Evolutionary conservation across 495 filamentous ascomycete genomes (phyloP).

Genomic region (Friedmanniomyces endolithicus): DNA sequence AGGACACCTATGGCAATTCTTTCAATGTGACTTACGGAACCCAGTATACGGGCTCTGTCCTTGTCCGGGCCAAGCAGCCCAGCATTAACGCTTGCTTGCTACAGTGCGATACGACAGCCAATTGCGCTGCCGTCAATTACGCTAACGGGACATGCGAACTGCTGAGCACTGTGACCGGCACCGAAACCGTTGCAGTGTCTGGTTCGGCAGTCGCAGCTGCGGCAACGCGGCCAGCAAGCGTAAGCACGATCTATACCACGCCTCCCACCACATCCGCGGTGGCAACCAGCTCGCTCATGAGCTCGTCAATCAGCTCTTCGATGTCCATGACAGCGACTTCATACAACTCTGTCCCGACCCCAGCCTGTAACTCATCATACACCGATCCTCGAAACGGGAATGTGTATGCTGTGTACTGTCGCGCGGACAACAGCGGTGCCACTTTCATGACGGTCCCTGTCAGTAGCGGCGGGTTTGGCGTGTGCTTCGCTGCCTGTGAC

Average conservation of each 20-base stretch:
- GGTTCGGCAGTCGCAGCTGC: background rate
- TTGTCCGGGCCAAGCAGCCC: background rate
- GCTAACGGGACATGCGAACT: constrained; percentile 1
- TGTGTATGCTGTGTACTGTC: background rate
- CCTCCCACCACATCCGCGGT: background rate
- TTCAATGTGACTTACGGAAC: constrained; percentile 3
- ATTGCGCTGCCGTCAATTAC: constrained; percentile 5
- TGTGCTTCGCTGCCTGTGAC: constrained; percentile 5
- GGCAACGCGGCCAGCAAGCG: background rate
- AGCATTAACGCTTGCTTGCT: constrained; percentile 2
- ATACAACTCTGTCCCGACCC: background rate
- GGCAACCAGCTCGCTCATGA: background rate
- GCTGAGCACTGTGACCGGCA: constrained; percentile 3
- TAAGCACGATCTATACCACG: background rate
- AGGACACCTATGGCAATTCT: constrained; percentile 8
- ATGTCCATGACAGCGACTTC: background rate
- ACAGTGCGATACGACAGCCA: background rate
- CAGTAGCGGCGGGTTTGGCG: constrained; percentile 1
- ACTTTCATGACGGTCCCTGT: background rate
- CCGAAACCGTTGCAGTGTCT: background rate
- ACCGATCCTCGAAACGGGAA: background rate
- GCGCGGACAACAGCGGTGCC: background rate
- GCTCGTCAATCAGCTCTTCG: background rate
- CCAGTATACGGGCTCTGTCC: background rate
- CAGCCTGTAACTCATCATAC: background rate